phyloP scores from a whole-genome alignment of 441 rosid genomes.

The Erysimum cheiri region DNA sequence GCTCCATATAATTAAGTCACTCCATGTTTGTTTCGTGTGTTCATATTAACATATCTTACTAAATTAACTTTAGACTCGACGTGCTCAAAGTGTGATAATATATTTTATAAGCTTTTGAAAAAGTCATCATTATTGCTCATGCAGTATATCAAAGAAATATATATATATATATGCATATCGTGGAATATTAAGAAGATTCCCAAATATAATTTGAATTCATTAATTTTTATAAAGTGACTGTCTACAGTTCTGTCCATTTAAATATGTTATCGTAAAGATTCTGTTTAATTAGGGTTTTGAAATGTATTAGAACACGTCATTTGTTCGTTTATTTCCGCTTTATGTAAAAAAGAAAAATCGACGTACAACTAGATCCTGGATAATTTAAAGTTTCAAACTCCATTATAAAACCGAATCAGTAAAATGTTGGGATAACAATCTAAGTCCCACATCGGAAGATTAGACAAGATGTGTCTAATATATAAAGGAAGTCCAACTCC shows the following conservation, averaged over 20 bases:
- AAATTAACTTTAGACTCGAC: not conserved
- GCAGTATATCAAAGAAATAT: too few species aligned
- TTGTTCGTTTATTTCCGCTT: not conserved
- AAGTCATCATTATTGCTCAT: not conserved
- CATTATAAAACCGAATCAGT: not conserved
- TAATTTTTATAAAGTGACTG: not conserved
- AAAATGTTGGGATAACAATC: too few species aligned
- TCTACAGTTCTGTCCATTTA: not conserved
- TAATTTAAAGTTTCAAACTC: not conserved
- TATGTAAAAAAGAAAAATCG: not conserved
- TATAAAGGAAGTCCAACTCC: too few species aligned
- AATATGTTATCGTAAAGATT: not conserved
- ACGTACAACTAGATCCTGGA: not conserved
- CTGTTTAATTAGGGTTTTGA: not conserved
- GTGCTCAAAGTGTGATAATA: conserved; percentile 8
- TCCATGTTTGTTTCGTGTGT: not conserved
- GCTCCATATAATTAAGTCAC: not conserved
- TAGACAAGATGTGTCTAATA: too few species aligned
- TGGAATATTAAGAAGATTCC: not conserved
- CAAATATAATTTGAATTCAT: not conserved
- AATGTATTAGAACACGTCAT: not conserved
- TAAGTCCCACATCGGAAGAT: too few species aligned
- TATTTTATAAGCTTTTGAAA: conserved; percentile 1
- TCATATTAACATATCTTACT: not conserved
- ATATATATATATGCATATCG: not conserved